These are phyloP conservation scores for Phialophora tarda DNA, from an alignment of 2,329 filamentous ascomycete species.

Conservation along the genomic window DNA sequence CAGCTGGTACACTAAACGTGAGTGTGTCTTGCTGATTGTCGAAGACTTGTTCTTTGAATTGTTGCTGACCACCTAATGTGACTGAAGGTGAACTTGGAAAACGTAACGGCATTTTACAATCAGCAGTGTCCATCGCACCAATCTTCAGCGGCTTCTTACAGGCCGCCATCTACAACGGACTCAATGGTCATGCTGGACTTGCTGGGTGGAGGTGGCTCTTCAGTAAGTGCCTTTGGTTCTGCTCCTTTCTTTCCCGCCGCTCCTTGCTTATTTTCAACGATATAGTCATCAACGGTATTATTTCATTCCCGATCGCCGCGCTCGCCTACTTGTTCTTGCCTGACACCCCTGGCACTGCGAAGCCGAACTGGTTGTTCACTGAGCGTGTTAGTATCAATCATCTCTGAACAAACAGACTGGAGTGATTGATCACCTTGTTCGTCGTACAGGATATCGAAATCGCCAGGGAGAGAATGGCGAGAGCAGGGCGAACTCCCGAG, in stretches of 20 bases:
- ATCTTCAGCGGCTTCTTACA: constrained; percentile 57
- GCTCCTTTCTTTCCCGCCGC: background rate
- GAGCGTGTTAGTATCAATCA: constrained; percentile 23
- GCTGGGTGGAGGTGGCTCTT: constrained; percentile 60
- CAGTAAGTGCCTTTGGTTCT: constrained; percentile 9
- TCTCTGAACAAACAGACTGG: background rate
- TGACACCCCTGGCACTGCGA: constrained; percentile 28
- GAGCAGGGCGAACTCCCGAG: constrained; percentile 25
- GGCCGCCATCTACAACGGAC: constrained; percentile 59
- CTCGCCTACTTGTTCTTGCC: constrained; percentile 32
- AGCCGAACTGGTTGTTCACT: constrained; percentile 29
- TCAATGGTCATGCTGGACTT: constrained; percentile 58
- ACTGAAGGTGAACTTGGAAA: constrained; percentile 39
- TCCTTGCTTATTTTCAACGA: background rate
- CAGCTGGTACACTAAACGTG: constrained; percentile 34
- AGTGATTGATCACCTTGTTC: background rate
- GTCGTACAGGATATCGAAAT: constrained; percentile 27
- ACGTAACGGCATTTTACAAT: constrained; percentile 32
- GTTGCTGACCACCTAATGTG: constrained; percentile 25
- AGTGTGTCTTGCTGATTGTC: constrained; percentile 5
- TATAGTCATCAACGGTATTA: constrained; percentile 32
- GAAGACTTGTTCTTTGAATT: background rate
- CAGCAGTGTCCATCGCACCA: constrained; percentile 33
- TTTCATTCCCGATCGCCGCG: constrained; percentile 27
- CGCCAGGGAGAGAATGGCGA: constrained; percentile 25